Percentiles rank a stretch among this genome's conserved stretches.
These are phyloP conservation scores for Apocynum venetum DNA, from an alignment of 257 asterid genomes.

Conservation along the genomic window DNA sequence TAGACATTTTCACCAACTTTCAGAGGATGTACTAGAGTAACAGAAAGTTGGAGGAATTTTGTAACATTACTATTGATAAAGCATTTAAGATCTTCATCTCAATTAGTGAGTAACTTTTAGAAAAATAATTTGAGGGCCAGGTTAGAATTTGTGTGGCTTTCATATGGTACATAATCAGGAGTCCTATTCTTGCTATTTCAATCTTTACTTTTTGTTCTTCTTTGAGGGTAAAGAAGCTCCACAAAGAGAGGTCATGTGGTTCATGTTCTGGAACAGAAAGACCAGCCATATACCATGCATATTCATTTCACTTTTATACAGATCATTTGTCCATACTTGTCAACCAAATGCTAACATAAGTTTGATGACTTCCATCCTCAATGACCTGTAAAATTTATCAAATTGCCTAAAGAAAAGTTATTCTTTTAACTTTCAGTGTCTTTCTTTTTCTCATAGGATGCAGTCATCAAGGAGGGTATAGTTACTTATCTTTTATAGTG, in stretches of 20 bases:
- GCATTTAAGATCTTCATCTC: background rate
- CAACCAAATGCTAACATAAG: background rate
- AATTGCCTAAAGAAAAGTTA: too few relatives aligned
- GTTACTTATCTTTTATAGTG: background rate
- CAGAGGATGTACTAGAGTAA: background rate
- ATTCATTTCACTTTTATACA: too few relatives aligned
- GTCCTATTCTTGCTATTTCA: background rate
- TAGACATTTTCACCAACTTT: background rate
- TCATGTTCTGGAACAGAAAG: too few relatives aligned
- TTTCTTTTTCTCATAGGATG: background rate
- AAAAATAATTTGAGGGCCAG: background rate
- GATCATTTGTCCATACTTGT: background rate
- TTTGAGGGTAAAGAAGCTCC: too few relatives aligned
- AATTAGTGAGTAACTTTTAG: background rate
- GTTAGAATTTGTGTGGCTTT: background rate
- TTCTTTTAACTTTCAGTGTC: background rate
- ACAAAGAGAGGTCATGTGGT: too few relatives aligned
- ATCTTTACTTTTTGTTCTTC: background rate
- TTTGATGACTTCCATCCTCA: background rate
- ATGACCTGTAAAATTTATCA: too few relatives aligned
- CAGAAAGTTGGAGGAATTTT: background rate
- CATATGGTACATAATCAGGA: background rate
- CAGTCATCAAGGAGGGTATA: background rate
- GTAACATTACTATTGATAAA: background rate
- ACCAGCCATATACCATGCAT: too few relatives aligned